phyloP scores from a whole-genome alignment of 306 rosid genomes.

The Quillaja saponaria region DNA sequence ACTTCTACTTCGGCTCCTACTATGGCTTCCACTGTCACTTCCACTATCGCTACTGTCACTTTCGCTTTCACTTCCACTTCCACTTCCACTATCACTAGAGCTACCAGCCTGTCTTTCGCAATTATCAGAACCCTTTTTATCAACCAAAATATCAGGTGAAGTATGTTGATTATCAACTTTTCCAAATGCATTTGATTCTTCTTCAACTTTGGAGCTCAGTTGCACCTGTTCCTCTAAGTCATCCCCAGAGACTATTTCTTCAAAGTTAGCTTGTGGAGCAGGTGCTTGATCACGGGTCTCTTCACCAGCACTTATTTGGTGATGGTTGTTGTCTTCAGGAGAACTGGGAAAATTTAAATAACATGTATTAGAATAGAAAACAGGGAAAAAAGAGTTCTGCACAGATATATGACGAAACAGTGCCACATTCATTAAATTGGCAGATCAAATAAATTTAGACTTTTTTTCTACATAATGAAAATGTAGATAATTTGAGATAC shows the following conservation, averaged over 20 bases:
- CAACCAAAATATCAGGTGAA: conserved; percentile 63
- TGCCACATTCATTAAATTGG: too few species aligned
- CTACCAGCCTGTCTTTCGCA: conserved; percentile 72
- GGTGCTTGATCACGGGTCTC: conserved; percentile 57
- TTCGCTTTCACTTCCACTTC: conserved; percentile 85
- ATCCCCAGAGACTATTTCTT: conserved; percentile 53
- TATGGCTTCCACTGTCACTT: conserved; percentile 85
- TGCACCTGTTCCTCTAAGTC: conserved; percentile 50
- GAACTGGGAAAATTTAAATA: conserved; percentile 54
- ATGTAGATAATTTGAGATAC: too few species aligned
- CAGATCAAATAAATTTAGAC: too few species aligned
- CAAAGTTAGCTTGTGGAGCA: conserved; percentile 47
- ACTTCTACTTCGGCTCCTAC: conserved; percentile 80
- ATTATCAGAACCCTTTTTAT: conserved; percentile 61
- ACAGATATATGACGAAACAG: too few species aligned
- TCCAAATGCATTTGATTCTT: conserved; percentile 52
- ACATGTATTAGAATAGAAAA: too few species aligned
- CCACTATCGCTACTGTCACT: conserved; percentile 86
- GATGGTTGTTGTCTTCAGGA: conserved; percentile 70
- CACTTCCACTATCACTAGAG: conserved; percentile 85
- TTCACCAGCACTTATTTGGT: conserved; percentile 49
- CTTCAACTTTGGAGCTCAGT: conserved; percentile 47
- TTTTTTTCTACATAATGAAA: too few species aligned
- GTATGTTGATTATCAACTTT: conserved; percentile 51
- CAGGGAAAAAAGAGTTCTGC: too few species aligned